Base-by-base conservation (phyloP, 2,329 filamentous ascomycete genomes). In the Paraphaeosphaeria sporulosa region DNA sequence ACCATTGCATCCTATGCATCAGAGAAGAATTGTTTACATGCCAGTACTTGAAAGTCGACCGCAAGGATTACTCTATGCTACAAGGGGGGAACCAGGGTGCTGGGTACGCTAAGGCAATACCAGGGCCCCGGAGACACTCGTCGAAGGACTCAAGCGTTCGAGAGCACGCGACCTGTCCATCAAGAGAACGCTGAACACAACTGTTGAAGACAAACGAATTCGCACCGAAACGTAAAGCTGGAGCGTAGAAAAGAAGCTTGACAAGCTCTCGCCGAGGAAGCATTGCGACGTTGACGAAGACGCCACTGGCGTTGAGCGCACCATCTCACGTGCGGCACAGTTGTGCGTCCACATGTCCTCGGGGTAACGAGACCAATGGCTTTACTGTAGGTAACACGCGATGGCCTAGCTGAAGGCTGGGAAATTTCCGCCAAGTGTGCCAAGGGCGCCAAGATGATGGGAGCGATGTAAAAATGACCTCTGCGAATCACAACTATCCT, bases 401-500 rank as follows among this genome's bases (percentile, higher is more conserved):
- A 40, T 40, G 38, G 38, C 17, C 38, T 40, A 2, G 7, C 15
- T 8, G 17, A n/a, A n/a, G 7, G 38, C 17, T 40, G 38, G 15
- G 17, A 19, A 17, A 51, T 40, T 27, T 12, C 19, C 48, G 38
- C 51, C 51, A 54, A 54, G 51, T 19, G 13, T 34, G 25, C 51
- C 52, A 46, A 38, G 51, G 19, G 9, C 5, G 34, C 49, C 50
- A 44, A 34, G 50, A 53, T 10, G 52, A 38, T 44, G 51, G 25
- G 23, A 21, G 19, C 44, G 32, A 40, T 23, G 23, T 8, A 32
- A 32, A 8, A 9, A 6, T 32, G 30, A 32, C 40, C 21, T 19
- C 40, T 46, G 23, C 60, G 60, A 62, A 62, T 62, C 60, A 62
- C 25, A 59, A 36, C 19, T 7, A 38, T 15, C 3, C 38, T 17